Conservation (phyloP, 192 early-diverging fungal genomes). For the Phlyctochytrium planicorne region DNA sequence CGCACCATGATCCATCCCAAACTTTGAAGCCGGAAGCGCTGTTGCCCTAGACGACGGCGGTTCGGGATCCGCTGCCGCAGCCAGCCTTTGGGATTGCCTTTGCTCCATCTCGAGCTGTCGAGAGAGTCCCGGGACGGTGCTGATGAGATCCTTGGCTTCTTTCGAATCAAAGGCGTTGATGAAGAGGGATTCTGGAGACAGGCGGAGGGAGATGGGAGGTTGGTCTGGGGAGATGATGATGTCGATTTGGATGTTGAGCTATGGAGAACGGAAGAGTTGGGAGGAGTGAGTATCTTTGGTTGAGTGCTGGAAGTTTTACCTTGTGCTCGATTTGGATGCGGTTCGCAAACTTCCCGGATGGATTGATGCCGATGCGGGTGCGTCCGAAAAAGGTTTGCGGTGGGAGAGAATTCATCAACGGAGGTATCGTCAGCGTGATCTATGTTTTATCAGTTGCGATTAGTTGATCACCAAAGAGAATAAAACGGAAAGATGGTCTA, state of each 20-base stretch:
- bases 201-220: neutral
- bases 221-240: neutral
- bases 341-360: constrained; percentile 27
- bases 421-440: constrained; percentile 23
- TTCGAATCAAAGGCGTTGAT: neutral
- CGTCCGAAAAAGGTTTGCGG: constrained; percentile 10
- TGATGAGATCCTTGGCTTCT: neutral
- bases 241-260: neutral
- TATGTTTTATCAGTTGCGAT: neutral
- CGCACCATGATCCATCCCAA: too few relatives aligned
- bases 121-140: neutral
- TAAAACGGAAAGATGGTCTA: neutral
- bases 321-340: constrained; percentile 27
- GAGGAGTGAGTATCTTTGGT: constrained; percentile 12
- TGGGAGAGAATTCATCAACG: constrained; percentile 4
- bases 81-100: too few relatives aligned
- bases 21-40: too few relatives aligned
- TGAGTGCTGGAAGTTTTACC: constrained; percentile 11
- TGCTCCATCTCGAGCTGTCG: constrained; percentile 1
- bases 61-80: too few relatives aligned
- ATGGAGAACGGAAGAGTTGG: too few relatives aligned
- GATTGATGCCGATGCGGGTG: constrained; percentile 23
- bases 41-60: too few relatives aligned
- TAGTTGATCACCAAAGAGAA: neutral
- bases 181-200: neutral